Conservation (phyloP, 1,284 basidiomycete species). For the Ustilago curta region DNA sequence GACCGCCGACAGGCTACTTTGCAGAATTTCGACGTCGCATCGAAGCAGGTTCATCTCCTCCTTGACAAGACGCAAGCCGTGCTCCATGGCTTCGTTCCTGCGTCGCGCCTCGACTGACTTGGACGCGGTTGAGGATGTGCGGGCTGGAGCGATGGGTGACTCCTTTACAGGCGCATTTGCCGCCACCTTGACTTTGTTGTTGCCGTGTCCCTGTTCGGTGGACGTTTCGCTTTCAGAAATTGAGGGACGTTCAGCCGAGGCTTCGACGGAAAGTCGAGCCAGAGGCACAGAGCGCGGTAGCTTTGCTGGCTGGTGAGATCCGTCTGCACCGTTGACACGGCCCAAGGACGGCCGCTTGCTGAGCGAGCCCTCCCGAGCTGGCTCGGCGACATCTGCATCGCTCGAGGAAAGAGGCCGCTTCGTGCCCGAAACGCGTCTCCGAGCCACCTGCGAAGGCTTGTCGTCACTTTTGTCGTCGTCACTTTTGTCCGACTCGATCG, state of each 20-base stretch:
- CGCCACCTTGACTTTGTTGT: not conserved
- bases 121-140: conserved; percentile 36
- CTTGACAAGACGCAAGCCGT: conserved; percentile 32
- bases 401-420: conserved; percentile 26
- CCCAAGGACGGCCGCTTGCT: conserved; percentile 35
- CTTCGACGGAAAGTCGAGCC: conserved; percentile 17
- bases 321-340: not conserved
- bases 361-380: conserved; percentile 14
- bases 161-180: not conserved
- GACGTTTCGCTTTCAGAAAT: conserved; percentile 42
- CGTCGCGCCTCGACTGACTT: conserved; percentile 38
- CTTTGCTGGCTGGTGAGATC: not conserved
- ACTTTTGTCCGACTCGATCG: not conserved
- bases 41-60: conserved; percentile 40
- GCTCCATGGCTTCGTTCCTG: conserved; percentile 39
- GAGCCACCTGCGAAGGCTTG: not conserved
- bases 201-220: conserved; percentile 33
- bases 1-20: conserved; percentile 17
- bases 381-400: conserved; percentile 9
- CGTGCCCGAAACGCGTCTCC: conserved; percentile 27
- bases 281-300: conserved; percentile 21
- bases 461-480: not conserved
- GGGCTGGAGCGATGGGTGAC: conserved; percentile 23
- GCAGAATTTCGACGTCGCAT: conserved; percentile 34
- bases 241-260: conserved; percentile 17